These are phyloP conservation scores for Penicillium sp. DNA, from an alignment of 2,329 filamentous ascomycete genomes.

Conservation along the genomic window DNA sequence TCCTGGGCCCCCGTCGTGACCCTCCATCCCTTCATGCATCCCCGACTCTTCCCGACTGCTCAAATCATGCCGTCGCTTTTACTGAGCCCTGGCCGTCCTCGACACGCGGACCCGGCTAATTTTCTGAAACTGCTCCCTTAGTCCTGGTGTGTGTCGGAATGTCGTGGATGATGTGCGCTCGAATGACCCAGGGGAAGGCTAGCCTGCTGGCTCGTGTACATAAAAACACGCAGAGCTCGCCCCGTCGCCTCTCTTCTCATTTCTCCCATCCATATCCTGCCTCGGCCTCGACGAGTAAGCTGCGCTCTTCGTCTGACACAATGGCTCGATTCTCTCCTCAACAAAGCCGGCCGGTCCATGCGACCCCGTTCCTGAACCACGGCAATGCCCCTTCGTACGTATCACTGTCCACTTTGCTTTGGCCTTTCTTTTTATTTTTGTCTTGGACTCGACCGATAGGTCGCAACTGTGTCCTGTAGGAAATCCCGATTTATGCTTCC, in stretches of 20 bases:
- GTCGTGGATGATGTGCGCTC: slow-evolving; percentile 30
- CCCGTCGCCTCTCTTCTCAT: slow-evolving; percentile 7
- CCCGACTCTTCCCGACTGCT: slow-evolving; percentile 33
- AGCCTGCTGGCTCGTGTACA: slow-evolving; percentile 31
- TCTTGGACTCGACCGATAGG: background rate
- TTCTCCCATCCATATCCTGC: slow-evolving; percentile 20
- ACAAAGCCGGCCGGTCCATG: slow-evolving; percentile 39
- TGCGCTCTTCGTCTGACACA: slow-evolving; percentile 28
- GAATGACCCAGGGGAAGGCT: slow-evolving; percentile 31
- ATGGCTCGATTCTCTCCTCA: slow-evolving; percentile 38
- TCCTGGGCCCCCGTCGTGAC: slow-evolving; percentile 15
- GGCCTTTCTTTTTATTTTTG: background rate
- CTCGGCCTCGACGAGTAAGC: slow-evolving; percentile 19
- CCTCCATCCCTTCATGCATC: slow-evolving; percentile 14
- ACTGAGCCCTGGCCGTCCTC: slow-evolving; percentile 19
- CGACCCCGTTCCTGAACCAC: slow-evolving; percentile 35
- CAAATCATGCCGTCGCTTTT: slow-evolving; percentile 24
- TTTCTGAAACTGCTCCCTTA: too few relatives aligned
- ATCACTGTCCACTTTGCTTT: background rate
- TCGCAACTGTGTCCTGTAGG: too few relatives aligned
- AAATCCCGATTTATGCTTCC: too few relatives aligned
- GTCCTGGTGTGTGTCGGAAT: slow-evolving; percentile 56
- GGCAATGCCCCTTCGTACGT: slow-evolving; percentile 33
- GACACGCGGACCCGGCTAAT: slow-evolving; percentile 24
- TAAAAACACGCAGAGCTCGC: slow-evolving; percentile 32